Base-by-base conservation (phyloP, 805 yeast species). In the Sugiyamaella mastotermitis region DNA sequence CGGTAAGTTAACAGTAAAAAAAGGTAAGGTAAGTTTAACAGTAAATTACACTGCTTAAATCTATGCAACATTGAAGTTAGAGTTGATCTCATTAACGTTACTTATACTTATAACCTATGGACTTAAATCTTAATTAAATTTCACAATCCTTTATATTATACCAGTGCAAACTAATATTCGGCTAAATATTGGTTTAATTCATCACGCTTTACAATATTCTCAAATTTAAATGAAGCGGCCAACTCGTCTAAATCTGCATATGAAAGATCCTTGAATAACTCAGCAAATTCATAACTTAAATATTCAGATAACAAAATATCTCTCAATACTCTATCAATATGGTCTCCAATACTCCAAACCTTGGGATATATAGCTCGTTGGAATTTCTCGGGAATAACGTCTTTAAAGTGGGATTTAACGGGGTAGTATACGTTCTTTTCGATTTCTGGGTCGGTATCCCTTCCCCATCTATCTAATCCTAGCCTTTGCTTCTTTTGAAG, bases 381-480 rank as follows among this genome's bases (percentile, higher is more conserved):
- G 51, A 56, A 50, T 42, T 68, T 52, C 42, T 65, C 66, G 4
- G 74, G 73, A 26, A 69, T 56, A 31, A 61, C 63, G 3, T 53
- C 57, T 40, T 51, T 47, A 48, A 69, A 57, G 39, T 69, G 74
- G 19, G 56, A 45, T 27, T 53, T 55, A 45, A 71, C 53, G 18
- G 51, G 54, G 18, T 56, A 53, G 50, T 69, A 69, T 19, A 68
- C 48, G n/a, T n/a, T n/a, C 15, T 55, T 46, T 20, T 59, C 66
- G 37, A 57, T 47, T 39, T 64, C 53, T 5, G 72, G 67, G 35
- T 56, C 68, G 38, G 68, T 62, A 42, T 70, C 71, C 36, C 60
- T 60, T 18, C 75, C 76, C 76, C 76, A 71, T 48, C 58, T 55
- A 49, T 71, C 76, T 42, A 71, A 56, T 16, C 74, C 76, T 20